Evolutionary conservation across 2,329 filamentous ascomycete species (phyloP), one percentile per base, ranked within the genome.

Genomic region (Arthroderma sp.): DNA sequence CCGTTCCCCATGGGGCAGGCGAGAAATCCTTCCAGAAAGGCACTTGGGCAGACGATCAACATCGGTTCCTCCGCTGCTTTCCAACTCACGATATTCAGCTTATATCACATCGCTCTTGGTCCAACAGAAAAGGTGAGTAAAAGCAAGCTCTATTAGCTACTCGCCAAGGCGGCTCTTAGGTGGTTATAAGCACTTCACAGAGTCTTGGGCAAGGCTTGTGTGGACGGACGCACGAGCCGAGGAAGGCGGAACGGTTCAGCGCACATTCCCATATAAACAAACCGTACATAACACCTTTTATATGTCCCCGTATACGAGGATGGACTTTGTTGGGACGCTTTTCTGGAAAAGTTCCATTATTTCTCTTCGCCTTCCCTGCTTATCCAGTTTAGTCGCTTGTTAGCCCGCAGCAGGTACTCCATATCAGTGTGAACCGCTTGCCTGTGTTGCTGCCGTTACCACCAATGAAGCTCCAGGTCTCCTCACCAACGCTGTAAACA

Each of bases 1-100:
- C 47, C 28, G 47, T 51, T 51, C 47, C 47, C 47, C 47, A 51
- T 51, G 47, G 47, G 47, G 47, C 47, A 51, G 47, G 47, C 47
- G 17, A 31, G 15, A 11, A 15, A 25, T 13, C 23, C 41, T 11
- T 28, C 47, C 21, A 31, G 25, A 33, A 31, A 19, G 28, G 47
- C 35, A 38, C 35, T 13, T 38, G 35, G 35, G 9, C 47, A 51
- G 47, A 11, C 47, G 47, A 51, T 51, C 47, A 51, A n/a, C 23
- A 31, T 51, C 35, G 35, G 35, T 9, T 38, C 35, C 13, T 38
- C 13, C 35, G 35, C 35, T 38, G 35, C 35, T n/a, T 38, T n/a
- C 11, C n/a, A 13, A 11, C 9, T 11, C 35, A 11, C 11, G 35
- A n/a, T n/a, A n/a, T n/a, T n/a, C n/a, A n/a, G n/a, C n/a, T n/a